Evolutionary conservation across 345 rosid species (phyloP).

Genomic region (Lumnitzera littorea): DNA sequence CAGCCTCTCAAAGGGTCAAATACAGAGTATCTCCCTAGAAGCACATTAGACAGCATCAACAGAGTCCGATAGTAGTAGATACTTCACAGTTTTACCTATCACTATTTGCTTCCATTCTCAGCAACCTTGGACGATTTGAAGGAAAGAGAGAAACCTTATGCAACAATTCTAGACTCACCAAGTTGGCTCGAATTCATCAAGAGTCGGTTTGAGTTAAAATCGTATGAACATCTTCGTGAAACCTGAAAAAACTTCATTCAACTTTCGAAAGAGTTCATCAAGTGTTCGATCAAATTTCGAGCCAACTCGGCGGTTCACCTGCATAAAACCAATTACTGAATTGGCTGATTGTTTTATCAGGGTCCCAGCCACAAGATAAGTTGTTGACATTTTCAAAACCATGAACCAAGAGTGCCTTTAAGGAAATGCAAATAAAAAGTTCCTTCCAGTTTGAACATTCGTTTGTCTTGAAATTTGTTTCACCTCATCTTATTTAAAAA

Average conservation of each 20-base stretch:
- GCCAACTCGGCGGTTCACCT: conserved; percentile 58
- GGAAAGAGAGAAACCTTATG: background rate
- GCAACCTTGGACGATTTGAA: background rate
- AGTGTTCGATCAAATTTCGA: conserved; percentile 46
- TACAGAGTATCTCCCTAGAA: no score
- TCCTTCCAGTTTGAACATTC: no score
- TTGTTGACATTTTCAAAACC: no score
- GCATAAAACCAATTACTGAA: conserved; percentile 37
- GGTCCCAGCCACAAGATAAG: conserved; percentile 9
- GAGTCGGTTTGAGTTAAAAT: conserved; percentile 33
- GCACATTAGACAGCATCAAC: no score
- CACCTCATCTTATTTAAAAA: no score
- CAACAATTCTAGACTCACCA: conserved; percentile 28
- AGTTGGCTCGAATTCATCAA: conserved; percentile 51
- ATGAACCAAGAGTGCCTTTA: no score
- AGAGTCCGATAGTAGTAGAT: no score
- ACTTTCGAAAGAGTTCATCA: conserved; percentile 31
- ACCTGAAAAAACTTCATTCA: conserved; percentile 43
- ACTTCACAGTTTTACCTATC: background rate
- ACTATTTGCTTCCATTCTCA: background rate
- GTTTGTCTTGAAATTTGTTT: no score
- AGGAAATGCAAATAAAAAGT: no score
- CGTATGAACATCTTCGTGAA: conserved; percentile 48
- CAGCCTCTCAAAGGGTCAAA: no score
- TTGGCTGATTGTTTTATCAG: conserved; percentile 11